Base-by-base conservation (phyloP, 306 rosid genomes). In the Neltuma alba region DNA sequence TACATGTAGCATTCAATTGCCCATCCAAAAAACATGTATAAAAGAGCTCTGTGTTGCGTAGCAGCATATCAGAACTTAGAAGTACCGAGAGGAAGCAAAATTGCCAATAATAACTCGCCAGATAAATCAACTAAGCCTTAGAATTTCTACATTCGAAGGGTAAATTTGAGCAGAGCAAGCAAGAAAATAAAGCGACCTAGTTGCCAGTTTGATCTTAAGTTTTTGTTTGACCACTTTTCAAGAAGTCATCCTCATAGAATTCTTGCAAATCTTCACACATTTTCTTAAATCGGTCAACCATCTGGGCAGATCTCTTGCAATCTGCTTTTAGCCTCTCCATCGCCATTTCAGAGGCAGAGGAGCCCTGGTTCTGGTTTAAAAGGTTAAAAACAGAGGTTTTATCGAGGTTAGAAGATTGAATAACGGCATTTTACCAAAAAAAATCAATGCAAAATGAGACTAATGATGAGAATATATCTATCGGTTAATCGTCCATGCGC, bases 311-410 rank as follows among this genome's bases (percentile, higher is more conserved):
- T 77, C 47, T 88, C 81, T 79, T 83, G 82, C 60, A 74, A 42
- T 93, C 97, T 6, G 48, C 83, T 84, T 85, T 88, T 28, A 87
- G 82, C 86, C 87, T 93, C 80, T 83, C 93, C 63, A 85, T 66
- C 85, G 90, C 99, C 92, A 95, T 84, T 86, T 90, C 98, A 23
- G 91, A 73, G 66, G 95, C 86, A 8, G 86, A 84, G 36, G 93
- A 90, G 64, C 93, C 96, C 63, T 84, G 89, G 83, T 82, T 79
- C 96, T 90, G 92, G 79, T 38, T 82, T 81, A 62, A 81, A 6
- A 68, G 15, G 58, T 80, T 63, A 36, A 58, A 38, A 36, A 57
- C 18, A 83, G 23, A 78, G 48, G 67, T 83, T 45, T 61, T 41
- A 57, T 8, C 36, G 33, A 66, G 80, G 45, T 80, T 60, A 50